Evolutionary conservation across 1,284 basidiomycete genomes (phyloP).

Genomic region (Puccinia polysora): DNA sequence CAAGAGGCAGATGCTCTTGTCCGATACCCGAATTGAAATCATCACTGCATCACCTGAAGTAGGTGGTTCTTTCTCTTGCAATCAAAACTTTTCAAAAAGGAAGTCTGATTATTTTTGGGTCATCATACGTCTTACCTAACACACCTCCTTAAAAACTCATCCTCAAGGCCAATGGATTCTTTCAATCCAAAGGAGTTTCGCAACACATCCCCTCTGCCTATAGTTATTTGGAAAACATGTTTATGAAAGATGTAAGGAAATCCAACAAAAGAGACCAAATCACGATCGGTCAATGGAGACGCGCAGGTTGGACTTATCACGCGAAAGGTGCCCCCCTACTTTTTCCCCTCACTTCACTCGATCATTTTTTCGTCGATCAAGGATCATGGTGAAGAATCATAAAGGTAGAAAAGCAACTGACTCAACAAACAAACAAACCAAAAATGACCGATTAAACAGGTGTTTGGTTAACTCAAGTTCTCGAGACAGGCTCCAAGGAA

Average conservation of each 20-base stretch:
- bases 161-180: conserved; percentile 98
- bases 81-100: conserved; percentile 17
- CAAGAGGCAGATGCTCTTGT: conserved; percentile 65
- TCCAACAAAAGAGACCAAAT: conserved; percentile 59
- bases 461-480: conserved; percentile 44
- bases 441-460: too few species aligned
- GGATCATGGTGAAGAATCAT: conserved; percentile 55
- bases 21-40: conserved; percentile 63
- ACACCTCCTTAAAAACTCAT: too few species aligned
- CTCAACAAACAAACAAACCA: conserved; percentile 54
- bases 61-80: conserved; percentile 46
- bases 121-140: too few species aligned
- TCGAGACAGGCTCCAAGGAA: conserved; percentile 7
- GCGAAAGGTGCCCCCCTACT: too few species aligned
- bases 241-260: conserved; percentile 56
- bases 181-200: conserved; percentile 78
- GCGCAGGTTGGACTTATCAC: conserved; percentile 94
- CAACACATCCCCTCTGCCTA: conserved; percentile 92
- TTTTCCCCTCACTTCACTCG: too few species aligned
- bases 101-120: too few species aligned
- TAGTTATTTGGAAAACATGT: conserved; percentile 74
- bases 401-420: too few species aligned
- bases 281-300: conserved; percentile 78
- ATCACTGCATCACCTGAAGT: conserved; percentile 84
- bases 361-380: too few species aligned